Evolutionary conservation across 2,329 filamentous ascomycete species (phyloP).

Genomic region (Ceratocystis lukuohia): DNA sequence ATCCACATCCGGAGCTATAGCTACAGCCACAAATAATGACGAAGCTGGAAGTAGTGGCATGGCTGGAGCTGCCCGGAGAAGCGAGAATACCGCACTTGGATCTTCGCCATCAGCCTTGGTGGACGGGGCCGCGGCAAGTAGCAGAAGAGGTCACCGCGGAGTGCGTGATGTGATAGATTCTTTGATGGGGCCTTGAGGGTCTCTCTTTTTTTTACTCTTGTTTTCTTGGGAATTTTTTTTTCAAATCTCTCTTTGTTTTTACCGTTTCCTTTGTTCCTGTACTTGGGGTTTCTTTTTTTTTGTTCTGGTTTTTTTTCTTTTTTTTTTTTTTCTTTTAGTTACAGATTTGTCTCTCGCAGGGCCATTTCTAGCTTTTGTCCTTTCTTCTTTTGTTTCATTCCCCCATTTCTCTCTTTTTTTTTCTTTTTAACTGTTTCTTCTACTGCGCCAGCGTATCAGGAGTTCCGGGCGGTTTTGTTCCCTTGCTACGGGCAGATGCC

Average conservation of each 20-base stretch:
- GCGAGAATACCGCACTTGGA: background rate
- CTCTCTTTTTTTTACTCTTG: background rate
- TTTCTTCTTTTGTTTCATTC: no score
- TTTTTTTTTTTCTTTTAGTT: background rate
- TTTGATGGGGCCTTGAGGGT: constrained; percentile 35
- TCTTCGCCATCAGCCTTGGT: background rate
- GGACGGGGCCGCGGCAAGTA: background rate
- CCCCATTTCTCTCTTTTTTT: background rate
- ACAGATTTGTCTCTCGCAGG: no score
- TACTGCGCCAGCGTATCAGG: background rate
- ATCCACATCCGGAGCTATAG: background rate
- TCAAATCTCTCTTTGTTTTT: background rate
- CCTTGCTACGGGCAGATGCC: background rate
- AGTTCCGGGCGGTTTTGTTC: background rate
- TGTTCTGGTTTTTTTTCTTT: background rate
- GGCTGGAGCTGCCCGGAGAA: background rate
- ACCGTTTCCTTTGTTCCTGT: background rate
- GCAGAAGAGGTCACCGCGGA: background rate
- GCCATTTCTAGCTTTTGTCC: no score
- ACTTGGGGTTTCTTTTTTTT: background rate
- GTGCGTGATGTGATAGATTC: constrained; percentile 30
- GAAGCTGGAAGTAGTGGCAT: background rate
- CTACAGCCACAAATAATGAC: background rate
- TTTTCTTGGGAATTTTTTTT: background rate
- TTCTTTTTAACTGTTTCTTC: background rate